Evolutionary conservation across 2,329 filamentous ascomycete genomes (phyloP).

Genomic region (Coniella lustricola): DNA sequence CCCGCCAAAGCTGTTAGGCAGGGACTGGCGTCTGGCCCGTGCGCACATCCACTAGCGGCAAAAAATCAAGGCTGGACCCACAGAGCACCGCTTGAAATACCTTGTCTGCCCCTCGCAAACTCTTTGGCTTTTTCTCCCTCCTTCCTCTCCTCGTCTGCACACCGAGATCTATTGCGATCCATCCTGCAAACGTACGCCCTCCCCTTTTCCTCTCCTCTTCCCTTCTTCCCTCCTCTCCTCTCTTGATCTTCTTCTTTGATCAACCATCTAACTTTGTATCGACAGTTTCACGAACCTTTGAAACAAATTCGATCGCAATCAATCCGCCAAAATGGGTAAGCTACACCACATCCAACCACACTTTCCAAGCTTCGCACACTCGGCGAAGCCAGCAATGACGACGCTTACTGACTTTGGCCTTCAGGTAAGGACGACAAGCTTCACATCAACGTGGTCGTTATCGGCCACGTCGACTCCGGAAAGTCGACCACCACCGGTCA

Average conservation of each 20-base stretch:
- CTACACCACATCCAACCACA: conserved; percentile 1
- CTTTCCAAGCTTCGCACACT: neutral
- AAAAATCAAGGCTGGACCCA: conserved; percentile 8
- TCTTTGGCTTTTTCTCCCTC: conserved; percentile 14
- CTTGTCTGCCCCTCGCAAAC: conserved; percentile 11
- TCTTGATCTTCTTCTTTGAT: neutral
- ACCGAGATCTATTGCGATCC: conserved; percentile 17
- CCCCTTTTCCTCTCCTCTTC: neutral
- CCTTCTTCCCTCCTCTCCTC: neutral
- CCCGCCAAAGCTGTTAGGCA: neutral
- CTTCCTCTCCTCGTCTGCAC: conserved; percentile 13
- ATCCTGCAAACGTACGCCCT: conserved; percentile 17
- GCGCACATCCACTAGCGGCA: conserved; percentile 3
- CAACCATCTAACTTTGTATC: conserved; percentile 7
- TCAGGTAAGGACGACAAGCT: conserved; percentile 77
- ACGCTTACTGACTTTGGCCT: neutral
- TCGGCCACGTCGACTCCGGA: conserved; percentile 94
- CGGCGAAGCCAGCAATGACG: neutral
- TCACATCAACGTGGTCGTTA: conserved; percentile 68
- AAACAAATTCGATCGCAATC: conserved; percentile 6
- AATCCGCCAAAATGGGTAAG: conserved; percentile 16
- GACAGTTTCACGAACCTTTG: conserved; percentile 11
- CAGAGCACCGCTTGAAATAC: conserved; percentile 12
- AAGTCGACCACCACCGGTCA: conserved; percentile 93
- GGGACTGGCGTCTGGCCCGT: conserved; percentile 6